phyloP scores from a whole-genome alignment of 2,329 filamentous ascomycete species.

The Alternaria arbusti region DNA sequence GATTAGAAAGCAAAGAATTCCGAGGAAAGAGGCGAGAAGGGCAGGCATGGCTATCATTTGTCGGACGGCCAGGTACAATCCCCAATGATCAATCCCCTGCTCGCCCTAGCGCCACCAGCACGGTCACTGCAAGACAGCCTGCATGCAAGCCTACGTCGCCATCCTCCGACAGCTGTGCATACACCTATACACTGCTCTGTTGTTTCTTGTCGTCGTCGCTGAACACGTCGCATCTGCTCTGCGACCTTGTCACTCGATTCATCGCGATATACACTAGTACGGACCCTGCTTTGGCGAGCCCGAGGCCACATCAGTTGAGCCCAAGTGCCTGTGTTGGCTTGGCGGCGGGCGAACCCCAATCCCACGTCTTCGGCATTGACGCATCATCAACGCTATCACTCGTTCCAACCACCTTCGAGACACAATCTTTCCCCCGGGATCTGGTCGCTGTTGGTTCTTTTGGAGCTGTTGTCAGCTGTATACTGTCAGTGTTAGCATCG shows the following conservation, averaged over 20 bases:
- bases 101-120: conserved; percentile 42
- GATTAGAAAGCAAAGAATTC: background rate
- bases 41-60: conserved; percentile 6
- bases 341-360: conserved; percentile 42
- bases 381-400: conserved; percentile 23
- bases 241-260: background rate
- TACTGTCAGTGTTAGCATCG: conserved; percentile 33
- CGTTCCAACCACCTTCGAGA: conserved; percentile 12
- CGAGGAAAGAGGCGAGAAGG: conserved; percentile 1
- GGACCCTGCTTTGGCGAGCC: conserved; percentile 30
- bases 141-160: conserved; percentile 42
- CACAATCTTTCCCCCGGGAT: conserved; percentile 7
- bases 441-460: conserved; percentile 17
- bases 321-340: conserved; percentile 35
- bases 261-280: conserved; percentile 17
- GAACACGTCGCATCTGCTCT: background rate
- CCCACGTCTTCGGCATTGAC: conserved; percentile 37
- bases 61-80: conserved; percentile 28
- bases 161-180: conserved; percentile 26
- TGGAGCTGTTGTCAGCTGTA: conserved; percentile 15
- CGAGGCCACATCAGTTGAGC: conserved; percentile 43
- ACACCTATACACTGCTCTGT: background rate
- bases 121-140: conserved; percentile 35
- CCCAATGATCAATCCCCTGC: conserved; percentile 38
- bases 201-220: background rate